phyloP scores from a whole-genome alignment of 345 rosid genomes.

The Lagerstroemia speciosa region DNA sequence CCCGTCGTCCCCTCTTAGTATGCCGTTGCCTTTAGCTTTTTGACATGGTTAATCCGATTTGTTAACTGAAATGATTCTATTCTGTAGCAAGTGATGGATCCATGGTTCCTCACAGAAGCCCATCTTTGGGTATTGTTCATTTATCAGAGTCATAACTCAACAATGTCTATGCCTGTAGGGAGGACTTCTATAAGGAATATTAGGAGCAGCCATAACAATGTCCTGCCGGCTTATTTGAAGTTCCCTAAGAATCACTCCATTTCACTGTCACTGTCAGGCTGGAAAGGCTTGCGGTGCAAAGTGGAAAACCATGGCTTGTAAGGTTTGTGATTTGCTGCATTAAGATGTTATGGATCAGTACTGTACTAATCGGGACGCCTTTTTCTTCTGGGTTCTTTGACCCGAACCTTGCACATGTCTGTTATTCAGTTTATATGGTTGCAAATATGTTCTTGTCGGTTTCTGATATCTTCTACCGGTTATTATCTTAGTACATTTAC shows the following conservation, averaged over 20 bases:
- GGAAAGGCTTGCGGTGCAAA: slow-evolving; percentile 95
- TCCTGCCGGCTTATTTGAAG: no score
- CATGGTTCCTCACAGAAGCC: neutral
- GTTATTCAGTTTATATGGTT: neutral
- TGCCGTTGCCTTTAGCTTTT: neutral
- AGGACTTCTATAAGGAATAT: slow-evolving; percentile 75
- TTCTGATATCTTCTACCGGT: neutral
- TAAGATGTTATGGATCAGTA: neutral
- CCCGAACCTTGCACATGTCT: neutral
- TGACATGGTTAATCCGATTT: neutral
- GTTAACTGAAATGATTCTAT: no score
- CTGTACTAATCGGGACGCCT: neutral
- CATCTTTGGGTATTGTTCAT: neutral
- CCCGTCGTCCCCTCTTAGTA: neutral
- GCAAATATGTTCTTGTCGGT: neutral
- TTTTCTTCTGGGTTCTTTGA: neutral
- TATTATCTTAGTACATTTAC: neutral
- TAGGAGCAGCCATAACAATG: no score
- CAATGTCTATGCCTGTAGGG: slow-evolving; percentile 33
- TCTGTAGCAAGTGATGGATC: neutral
- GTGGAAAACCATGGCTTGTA: slow-evolving; percentile 82
- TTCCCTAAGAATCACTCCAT: neutral
- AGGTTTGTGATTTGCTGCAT: slow-evolving; percentile 34
- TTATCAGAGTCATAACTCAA: neutral
- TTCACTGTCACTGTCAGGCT: slow-evolving; percentile 35